A percentile compares a stretch with the other conserved stretches of the same genome.
Evolutionary conservation across 2,329 filamentous ascomycete genomes (phyloP).

Genomic region (Blastomyces emzantsi): DNA sequence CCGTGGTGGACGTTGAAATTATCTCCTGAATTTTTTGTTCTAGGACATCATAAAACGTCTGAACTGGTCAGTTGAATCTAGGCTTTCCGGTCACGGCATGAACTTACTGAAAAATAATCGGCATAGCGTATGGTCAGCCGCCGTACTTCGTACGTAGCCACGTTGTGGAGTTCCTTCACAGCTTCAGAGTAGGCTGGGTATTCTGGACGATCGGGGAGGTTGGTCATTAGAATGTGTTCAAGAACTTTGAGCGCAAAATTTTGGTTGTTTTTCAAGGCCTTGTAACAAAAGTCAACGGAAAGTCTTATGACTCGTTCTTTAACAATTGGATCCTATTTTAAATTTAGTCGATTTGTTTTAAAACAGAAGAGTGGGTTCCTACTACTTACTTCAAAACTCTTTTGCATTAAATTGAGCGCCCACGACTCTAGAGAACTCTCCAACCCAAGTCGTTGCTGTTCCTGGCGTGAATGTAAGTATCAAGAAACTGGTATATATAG

Average conservation of each 20-base stretch:
- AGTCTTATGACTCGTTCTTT: conserved; percentile 73
- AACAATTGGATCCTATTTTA: conserved; percentile 62
- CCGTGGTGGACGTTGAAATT: conserved; percentile 61
- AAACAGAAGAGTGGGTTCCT: neutral
- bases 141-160: conserved; percentile 81
- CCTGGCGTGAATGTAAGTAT: conserved; percentile 18
- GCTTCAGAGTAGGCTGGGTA: conserved; percentile 72
- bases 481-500: neutral
- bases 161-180: conserved; percentile 76
- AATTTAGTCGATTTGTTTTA: neutral
- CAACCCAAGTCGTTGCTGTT: conserved; percentile 31
- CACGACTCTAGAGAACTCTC: conserved; percentile 34
- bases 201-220: conserved; percentile 62
- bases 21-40: conserved; percentile 69
- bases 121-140: conserved; percentile 84
- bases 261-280: conserved; percentile 65
- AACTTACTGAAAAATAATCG: conserved; percentile 66
- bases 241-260: conserved; percentile 81
- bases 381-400: conserved; percentile 30
- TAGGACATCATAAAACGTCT: conserved; percentile 79
- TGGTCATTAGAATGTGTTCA: conserved; percentile 80
- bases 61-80: conserved; percentile 21
- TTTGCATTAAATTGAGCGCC: conserved; percentile 34
- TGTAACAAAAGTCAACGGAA: conserved; percentile 75
- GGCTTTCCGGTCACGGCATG: neutral